Base-by-base conservation (phyloP, 1,139 yeast species). In the Maudiozyma humilis region DNA sequence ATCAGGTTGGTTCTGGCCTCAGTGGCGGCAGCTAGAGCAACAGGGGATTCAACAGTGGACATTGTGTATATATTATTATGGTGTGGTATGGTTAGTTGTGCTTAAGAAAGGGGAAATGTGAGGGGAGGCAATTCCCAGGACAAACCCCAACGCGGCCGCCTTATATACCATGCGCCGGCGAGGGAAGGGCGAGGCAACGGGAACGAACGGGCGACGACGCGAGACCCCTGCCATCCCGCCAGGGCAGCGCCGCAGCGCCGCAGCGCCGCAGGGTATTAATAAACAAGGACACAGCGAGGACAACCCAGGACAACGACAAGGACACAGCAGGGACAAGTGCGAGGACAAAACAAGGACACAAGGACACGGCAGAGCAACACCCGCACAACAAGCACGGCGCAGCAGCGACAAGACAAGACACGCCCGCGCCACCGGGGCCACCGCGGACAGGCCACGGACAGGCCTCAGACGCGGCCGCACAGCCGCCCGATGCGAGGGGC, bases 31-130 rank as follows among this genome's bases (percentile, higher is more conserved):
- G 27, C 27, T 23, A 23, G 27, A 23, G 32, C 42, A 32, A 32
- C 42, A 20, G 38, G 41, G 31, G 34, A 23, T n/a, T 14, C 27
- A 23, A 23, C 27, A 23, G 27, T 23, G 27, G 27, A 23, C 27
- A 23, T 23, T 23, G 27, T 23, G 27, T 23, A 10, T 23, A 10
- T 23, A 10, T n/a, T 23, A 10, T 23, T 6, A 6, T 6, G 27
- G 27, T 23, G 41, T 14, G 10, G 14, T n/a, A n/a, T n/a, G n/a
- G n/a, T n/a, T n/a, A 6, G 27, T 23, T 6, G 27, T 23, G 27
- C 10, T 6, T 23, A 10, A 23, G 27, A 23, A 10, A 6, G 27
- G 6, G 27, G 27, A 10, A 23, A 10, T 23, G 27, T 23, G 27
- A 10, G 27, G 27, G 10, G 10, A 10, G 27, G 27, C 27, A 23